phyloP scores from a whole-genome alignment of 140 eudicot genomes.

The Stevia rebaudiana region DNA sequence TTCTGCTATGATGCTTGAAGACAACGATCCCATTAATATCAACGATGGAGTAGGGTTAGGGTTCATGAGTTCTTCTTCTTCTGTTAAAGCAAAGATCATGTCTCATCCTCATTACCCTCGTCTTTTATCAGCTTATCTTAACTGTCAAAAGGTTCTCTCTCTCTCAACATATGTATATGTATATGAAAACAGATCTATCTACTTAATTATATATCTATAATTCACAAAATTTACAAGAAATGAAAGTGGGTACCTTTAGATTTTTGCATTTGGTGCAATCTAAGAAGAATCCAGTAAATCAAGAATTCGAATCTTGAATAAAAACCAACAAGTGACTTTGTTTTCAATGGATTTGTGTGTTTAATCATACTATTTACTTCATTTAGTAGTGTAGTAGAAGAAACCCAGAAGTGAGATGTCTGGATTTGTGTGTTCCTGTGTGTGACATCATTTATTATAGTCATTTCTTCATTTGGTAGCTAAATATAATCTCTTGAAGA shows the following conservation, averaged over 20 bases:
- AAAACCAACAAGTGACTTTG: background rate
- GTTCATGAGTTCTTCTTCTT: constrained; percentile 25
- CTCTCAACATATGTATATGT: background rate
- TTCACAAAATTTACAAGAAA: constrained; percentile 1
- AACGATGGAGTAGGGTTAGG: constrained; percentile 21
- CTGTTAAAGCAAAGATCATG: constrained; percentile 82
- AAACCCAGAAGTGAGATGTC: constrained; percentile 20
- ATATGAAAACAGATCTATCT: background rate
- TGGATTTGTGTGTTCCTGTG: constrained; percentile 22
- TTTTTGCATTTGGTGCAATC: constrained; percentile 7
- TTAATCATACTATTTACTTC: constrained; percentile 21
- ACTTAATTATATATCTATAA: background rate
- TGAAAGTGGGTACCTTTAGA: constrained; percentile 13
- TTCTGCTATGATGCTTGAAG: constrained; percentile 28
- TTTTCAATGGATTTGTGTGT: constrained; percentile 15
- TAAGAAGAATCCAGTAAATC: background rate
- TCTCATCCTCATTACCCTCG: constrained; percentile 97
- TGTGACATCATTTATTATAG: constrained; percentile 32
- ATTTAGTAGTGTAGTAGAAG: constrained; percentile 25
- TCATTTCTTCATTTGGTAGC: constrained; percentile 39
- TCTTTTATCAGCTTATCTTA: constrained; percentile 81
- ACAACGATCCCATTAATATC: constrained; percentile 8
- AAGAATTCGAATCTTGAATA: background rate
- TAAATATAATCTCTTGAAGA: constrained; percentile 16
- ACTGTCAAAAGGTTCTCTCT: constrained; percentile 69